Evolutionary conservation across 2,329 filamentous ascomycete genomes (phyloP), one percentile per base, ranked within the genome.

Genomic region (Pseudogymnoascus sp.): DNA sequence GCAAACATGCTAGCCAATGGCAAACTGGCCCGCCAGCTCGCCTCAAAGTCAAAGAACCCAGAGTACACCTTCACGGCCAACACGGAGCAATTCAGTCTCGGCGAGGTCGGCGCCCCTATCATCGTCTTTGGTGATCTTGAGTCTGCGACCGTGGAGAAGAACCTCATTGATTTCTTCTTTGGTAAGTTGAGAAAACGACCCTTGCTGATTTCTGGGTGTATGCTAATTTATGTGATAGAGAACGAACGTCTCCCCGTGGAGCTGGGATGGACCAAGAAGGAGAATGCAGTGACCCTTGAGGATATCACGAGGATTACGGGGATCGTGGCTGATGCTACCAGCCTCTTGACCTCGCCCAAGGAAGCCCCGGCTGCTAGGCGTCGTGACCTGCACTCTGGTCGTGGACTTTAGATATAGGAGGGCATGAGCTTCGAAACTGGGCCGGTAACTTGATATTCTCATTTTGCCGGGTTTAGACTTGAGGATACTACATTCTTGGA

Each of bases 51-150:
- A 0, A 74, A 67, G 58, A 83, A 83, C 65, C 79, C 80, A 0
- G 73, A 72, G 0, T 83, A 80, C 66, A 74, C 67, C 0, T 78
- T 83, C 71, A 77, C 76, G 0, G 63, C 70, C 0, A 69, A 67
- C 0, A 75, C 71, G 0, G 75, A 79, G 62, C 62, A 70, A 7
- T 82, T 82, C 63, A 79, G 76, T 62, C 67, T 79, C 1, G 81
- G 81, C 4, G 81, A 83, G 70, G 66, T 80, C 0, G 74, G 76
- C 3, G 80, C 79, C 2, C 78, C 77, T 0, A 72, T 83, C n/a
- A 71, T 81, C 13, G 76, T 73, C 0, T 78, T 83, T 58, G 81
- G 81, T 0, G 75, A 81, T 65, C 68, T 74, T 3, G 62, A 69
- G 0, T 58, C 68, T 1, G 74, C 70, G 0, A 78, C 73, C 0